Evolutionary conservation across 768 basidiomycete genomes (phyloP).

Genomic region (Gloeostereum incarnatum): DNA sequence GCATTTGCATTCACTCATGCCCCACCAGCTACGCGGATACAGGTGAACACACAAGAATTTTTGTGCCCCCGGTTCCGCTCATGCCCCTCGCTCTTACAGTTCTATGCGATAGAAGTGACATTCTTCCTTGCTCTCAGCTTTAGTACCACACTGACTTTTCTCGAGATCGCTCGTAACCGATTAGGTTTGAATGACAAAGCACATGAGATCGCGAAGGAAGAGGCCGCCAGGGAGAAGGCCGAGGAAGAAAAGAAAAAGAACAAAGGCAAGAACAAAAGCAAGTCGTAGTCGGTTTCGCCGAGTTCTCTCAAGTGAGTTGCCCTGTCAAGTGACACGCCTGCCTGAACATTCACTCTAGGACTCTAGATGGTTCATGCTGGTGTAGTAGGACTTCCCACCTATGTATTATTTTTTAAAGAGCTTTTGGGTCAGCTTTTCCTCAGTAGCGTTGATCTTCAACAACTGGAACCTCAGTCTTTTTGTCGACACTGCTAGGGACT

Average conservation of each 20-base stretch:
- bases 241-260: slow-evolving; percentile 42
- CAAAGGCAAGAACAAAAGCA: slow-evolving; percentile 11
- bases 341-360: too few relatives aligned
- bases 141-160: background rate
- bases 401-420: too few relatives aligned
- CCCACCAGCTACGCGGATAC: slow-evolving; percentile 55
- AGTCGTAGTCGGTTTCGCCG: too few relatives aligned
- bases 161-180: slow-evolving; percentile 83
- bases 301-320: too few relatives aligned
- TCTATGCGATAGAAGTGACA: slow-evolving; percentile 84
- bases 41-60: slow-evolving; percentile 23
- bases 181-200: slow-evolving; percentile 84
- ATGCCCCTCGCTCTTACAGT: slow-evolving; percentile 34
- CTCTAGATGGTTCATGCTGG: too few relatives aligned
- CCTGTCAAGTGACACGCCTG: too few relatives aligned
- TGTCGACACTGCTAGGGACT: too few relatives aligned
- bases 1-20: slow-evolving; percentile 4
- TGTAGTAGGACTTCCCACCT: too few relatives aligned
- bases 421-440: too few relatives aligned
- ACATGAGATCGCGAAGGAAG: slow-evolving; percentile 71
- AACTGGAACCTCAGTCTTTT: too few relatives aligned
- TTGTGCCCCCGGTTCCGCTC: slow-evolving; percentile 10
- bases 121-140: slow-evolving; percentile 2
- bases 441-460: too few relatives aligned
- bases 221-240: slow-evolving; percentile 54